Percentiles rank a stretch among this genome's conserved stretches.
Conservation (phyloP, 2,329 filamentous ascomycete genomes). For the Fusarium equiseti region DNA sequence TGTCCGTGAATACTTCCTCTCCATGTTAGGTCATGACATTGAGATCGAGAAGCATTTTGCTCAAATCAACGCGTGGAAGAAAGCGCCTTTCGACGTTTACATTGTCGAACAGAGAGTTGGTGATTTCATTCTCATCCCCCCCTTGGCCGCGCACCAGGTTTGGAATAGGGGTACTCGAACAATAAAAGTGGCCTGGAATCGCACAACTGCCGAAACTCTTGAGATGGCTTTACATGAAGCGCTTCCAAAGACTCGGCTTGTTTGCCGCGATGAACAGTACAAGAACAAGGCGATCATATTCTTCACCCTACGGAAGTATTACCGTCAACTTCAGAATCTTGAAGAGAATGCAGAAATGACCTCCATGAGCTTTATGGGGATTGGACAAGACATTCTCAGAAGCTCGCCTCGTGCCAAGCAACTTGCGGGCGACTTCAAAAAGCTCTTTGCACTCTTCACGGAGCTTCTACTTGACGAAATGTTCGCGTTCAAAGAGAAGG, state of each 20-base stretch:
- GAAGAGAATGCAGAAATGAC: conserved; percentile 62
- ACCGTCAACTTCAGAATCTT: conserved; percentile 67
- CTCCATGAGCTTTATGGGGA: conserved; percentile 60
- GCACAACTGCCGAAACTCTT: conserved; percentile 91
- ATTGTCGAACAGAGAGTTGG: conserved; percentile 91
- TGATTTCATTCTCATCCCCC: conserved; percentile 93
- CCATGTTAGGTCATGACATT: conserved; percentile 93
- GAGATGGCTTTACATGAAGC: conserved; percentile 88
- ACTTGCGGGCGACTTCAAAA: conserved; percentile 84
- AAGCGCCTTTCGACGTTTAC: conserved; percentile 92
- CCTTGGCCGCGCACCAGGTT: conserved; percentile 94
- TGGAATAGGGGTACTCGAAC: conserved; percentile 98
- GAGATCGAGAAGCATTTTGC: conserved; percentile 98
- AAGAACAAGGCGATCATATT: conserved; percentile 98
- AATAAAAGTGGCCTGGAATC: conserved; percentile 98
- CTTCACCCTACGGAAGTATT: conserved; percentile 86
- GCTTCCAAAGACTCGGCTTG: conserved; percentile 86
- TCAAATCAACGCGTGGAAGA: conserved; percentile 94
- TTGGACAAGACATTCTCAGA: conserved; percentile 60
- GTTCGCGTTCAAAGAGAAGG: conserved; percentile 78
- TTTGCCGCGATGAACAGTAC: conserved; percentile 98
- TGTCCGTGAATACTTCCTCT: conserved; percentile 93
- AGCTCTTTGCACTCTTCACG: conserved; percentile 82
- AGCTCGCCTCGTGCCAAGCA: conserved; percentile 68
- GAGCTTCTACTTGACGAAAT: conserved; percentile 86